Conservation (phyloP, 495 filamentous ascomycete genomes). For the Annulohypoxylon bovei region DNA sequence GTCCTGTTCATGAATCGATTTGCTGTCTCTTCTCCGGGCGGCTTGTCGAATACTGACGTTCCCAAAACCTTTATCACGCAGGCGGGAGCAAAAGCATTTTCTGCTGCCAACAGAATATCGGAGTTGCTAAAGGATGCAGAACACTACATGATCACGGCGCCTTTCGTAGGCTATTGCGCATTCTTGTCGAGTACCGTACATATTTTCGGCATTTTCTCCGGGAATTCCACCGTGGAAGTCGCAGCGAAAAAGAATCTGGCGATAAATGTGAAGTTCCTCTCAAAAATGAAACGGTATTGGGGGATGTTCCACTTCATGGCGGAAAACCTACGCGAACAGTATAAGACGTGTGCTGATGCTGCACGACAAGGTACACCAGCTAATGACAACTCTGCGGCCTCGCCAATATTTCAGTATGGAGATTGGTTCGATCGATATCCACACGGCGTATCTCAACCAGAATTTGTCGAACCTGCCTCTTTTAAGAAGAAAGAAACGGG, state of each 20-base stretch:
- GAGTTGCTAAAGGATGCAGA: conserved; percentile 81
- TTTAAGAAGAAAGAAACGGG: conserved; percentile 75
- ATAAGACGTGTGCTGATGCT: conserved; percentile 84
- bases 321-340: conserved; percentile 91
- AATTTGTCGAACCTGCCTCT: conserved; percentile 81
- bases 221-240: conserved; percentile 75
- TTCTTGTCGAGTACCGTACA: conserved; percentile 93
- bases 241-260: conserved; percentile 87
- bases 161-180: conserved; percentile 94
- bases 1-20: conserved; percentile 91
- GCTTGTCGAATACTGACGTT: conserved; percentile 74
- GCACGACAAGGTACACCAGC: conserved; percentile 62
- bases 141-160: conserved; percentile 82
- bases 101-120: conserved; percentile 91
- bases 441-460: conserved; percentile 83
- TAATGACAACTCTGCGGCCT: conserved; percentile 60
- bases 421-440: conserved; percentile 98
- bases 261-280: conserved; percentile 87
- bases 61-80: conserved; percentile 82
- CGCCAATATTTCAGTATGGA: conserved; percentile 90
- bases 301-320: conserved; percentile 97
- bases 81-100: conserved; percentile 78
- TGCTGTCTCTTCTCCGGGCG: conserved; percentile 77
- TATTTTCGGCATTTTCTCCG: conserved; percentile 88
- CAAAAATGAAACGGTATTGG: conserved; percentile 97